These are phyloP conservation scores for Trichosporon sp. DNA, from an alignment of 1,284 basidiomycete species.

Conservation along the genomic window DNA sequence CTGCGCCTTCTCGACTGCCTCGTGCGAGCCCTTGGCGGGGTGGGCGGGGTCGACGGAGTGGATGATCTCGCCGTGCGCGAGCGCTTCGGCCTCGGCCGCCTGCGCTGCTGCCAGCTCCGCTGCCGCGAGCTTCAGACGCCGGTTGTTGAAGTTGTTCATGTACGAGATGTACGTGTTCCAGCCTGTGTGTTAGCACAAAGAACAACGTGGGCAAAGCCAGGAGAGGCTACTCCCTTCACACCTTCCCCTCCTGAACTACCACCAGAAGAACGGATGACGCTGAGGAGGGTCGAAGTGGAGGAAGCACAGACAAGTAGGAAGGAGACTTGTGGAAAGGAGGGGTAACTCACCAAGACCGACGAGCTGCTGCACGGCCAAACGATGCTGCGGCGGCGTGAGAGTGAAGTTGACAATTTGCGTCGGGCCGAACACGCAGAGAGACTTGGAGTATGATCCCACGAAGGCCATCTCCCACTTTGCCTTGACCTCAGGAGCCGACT, in stretches of 20 bases:
- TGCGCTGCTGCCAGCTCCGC: conserved; percentile 33
- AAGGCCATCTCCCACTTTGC: conserved; percentile 49
- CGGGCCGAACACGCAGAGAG: conserved; percentile 69
- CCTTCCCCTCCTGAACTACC: too few relatives aligned
- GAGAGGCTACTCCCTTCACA: too few relatives aligned
- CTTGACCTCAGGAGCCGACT: conserved; percentile 42
- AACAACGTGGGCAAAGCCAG: too few relatives aligned
- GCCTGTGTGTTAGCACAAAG: conserved; percentile 31
- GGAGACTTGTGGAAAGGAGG: not conserved
- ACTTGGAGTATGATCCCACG: conserved; percentile 46
- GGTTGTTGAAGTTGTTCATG: conserved; percentile 51
- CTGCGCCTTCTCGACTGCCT: conserved; percentile 33
- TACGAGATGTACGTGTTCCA: conserved; percentile 63
- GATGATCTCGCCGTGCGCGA: conserved; percentile 28
- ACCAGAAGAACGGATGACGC: too few relatives aligned
- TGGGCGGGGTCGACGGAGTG: conserved; percentile 21
- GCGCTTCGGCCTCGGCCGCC: conserved; percentile 34
- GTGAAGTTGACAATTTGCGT: conserved; percentile 80
- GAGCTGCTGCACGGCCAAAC: conserved; percentile 74
- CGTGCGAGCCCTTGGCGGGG: conserved; percentile 23
- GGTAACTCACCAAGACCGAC: conserved; percentile 67
- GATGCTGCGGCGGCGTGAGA: conserved; percentile 73
- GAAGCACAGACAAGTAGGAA: too few relatives aligned
- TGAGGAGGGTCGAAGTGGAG: too few relatives aligned
- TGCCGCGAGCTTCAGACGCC: conserved; percentile 33